Conservation (phyloP, 2,329 filamentous ascomycete genomes). For the Fusarium cyanostomum region DNA sequence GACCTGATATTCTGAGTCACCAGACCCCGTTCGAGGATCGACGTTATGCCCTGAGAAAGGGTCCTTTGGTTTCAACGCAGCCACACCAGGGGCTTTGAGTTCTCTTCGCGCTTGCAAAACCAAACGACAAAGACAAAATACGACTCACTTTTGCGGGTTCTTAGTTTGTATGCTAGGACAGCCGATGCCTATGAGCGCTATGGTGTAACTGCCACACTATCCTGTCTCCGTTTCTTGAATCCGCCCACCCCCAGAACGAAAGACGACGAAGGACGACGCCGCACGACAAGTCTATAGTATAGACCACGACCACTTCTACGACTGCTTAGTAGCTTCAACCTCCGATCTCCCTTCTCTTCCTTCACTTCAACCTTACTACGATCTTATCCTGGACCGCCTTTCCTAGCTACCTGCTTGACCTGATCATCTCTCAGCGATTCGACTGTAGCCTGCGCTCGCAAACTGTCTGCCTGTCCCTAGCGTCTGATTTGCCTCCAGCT, state of each 20-base stretch:
- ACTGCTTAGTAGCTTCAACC: constrained; percentile 30
- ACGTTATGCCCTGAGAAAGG: constrained; percentile 41
- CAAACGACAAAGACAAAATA: constrained; percentile 25
- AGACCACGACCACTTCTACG: constrained; percentile 24
- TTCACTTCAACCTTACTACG: constrained; percentile 7
- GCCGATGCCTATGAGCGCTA: constrained; percentile 35
- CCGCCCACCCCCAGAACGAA: constrained; percentile 29
- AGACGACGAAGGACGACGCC: constrained; percentile 31
- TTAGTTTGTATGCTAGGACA: constrained; percentile 37
- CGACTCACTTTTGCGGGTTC: constrained; percentile 17
- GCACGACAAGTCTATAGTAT: constrained; percentile 11
- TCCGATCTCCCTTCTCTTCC: constrained; percentile 15
- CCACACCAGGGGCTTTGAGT: constrained; percentile 37
- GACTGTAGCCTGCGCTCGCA: constrained; percentile 31
- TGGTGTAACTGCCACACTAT: constrained; percentile 42
- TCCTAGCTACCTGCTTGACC: constrained; percentile 31
- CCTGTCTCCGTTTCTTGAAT: constrained; percentile 35
- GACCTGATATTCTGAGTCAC: constrained; percentile 42
- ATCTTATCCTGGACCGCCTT: constrained; percentile 14
- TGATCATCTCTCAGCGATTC: constrained; percentile 15
- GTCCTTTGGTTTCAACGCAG: constrained; percentile 36
- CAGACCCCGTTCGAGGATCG: constrained; percentile 37
- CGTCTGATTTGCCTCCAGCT: constrained; percentile 21
- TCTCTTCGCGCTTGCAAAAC: constrained; percentile 16
- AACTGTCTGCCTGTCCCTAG: constrained; percentile 33